Evolutionary conservation across 2,329 filamentous ascomycete genomes (phyloP).

Genomic region (Gliomastix tumulicola): DNA sequence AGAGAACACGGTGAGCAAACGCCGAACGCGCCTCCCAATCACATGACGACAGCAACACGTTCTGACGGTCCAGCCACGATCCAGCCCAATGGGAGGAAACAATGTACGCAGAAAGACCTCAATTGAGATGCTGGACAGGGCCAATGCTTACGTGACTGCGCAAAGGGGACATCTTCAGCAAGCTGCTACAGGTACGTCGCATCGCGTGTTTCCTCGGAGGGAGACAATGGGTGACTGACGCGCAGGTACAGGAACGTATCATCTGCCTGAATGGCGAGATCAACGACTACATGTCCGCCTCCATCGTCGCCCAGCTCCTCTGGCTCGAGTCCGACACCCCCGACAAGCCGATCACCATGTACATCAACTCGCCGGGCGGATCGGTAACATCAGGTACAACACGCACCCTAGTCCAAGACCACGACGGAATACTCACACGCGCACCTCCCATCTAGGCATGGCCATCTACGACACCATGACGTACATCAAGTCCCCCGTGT

Average conservation of each 20-base stretch:
- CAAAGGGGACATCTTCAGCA: conserved; percentile 74
- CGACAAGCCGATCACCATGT: conserved; percentile 91
- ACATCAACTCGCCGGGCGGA: conserved; percentile 95
- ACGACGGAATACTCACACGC: neutral
- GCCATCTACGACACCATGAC: conserved; percentile 99
- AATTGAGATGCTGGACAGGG: too few species aligned
- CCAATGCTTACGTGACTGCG: too few species aligned
- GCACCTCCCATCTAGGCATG: conserved; percentile 33
- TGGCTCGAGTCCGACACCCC: conserved; percentile 97
- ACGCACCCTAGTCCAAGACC: neutral
- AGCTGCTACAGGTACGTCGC: conserved; percentile 64
- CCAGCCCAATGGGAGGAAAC: too few species aligned
- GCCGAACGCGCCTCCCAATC: too few species aligned
- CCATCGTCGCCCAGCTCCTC: conserved; percentile 89
- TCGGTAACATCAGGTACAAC: conserved; percentile 64
- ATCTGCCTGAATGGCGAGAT: conserved; percentile 89
- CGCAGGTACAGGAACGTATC: conserved; percentile 68
- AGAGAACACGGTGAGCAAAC: conserved; percentile 32
- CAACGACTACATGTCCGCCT: conserved; percentile 85
- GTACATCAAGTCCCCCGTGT: conserved; percentile 89
- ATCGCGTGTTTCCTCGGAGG: too few species aligned
- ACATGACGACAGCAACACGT: too few species aligned
- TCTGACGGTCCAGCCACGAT: too few species aligned
- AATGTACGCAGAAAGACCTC: too few species aligned
- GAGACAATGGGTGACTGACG: too few species aligned